Evolutionary conservation across 2,329 filamentous ascomycete species (phyloP).

Genomic region (Fusarium nurragi): DNA sequence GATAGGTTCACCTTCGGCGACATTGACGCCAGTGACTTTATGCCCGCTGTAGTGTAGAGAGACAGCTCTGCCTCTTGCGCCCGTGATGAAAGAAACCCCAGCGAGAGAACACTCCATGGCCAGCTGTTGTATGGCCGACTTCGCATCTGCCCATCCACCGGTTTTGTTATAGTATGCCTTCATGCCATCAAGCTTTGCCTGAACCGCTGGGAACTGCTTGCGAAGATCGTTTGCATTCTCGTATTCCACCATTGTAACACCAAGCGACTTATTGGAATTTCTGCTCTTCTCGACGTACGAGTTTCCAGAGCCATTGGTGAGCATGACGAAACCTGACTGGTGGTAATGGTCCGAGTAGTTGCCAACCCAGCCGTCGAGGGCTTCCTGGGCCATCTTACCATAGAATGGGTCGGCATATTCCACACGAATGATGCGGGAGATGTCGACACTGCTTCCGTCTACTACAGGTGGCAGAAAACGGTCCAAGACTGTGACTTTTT

Average conservation of each 20-base stretch:
- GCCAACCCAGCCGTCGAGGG: slow-evolving; percentile 41
- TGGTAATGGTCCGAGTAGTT: slow-evolving; percentile 46
- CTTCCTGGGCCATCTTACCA: slow-evolving; percentile 61
- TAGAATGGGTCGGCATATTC: slow-evolving; percentile 75
- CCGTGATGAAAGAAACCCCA: slow-evolving; percentile 48
- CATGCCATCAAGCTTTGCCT: slow-evolving; percentile 36
- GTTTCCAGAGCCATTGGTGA: slow-evolving; percentile 30
- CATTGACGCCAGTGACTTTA: slow-evolving; percentile 42
- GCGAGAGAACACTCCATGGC: slow-evolving; percentile 41
- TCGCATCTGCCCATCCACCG: slow-evolving; percentile 50
- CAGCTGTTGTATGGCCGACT: slow-evolving; percentile 41
- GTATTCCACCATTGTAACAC: slow-evolving; percentile 35
- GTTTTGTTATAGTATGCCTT: slow-evolving; percentile 43
- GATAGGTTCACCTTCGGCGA: slow-evolving; percentile 53
- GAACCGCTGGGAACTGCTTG: slow-evolving; percentile 30
- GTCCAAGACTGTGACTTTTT: slow-evolving; percentile 59
- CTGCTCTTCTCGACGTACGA: slow-evolving; percentile 38
- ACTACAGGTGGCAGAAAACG: slow-evolving; percentile 49
- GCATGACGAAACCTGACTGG: slow-evolving; percentile 48
- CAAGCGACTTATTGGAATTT: slow-evolving; percentile 25
- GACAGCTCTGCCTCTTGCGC: slow-evolving; percentile 42
- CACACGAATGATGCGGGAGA: slow-evolving; percentile 53
- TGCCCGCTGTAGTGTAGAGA: slow-evolving; percentile 31
- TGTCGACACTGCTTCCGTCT: slow-evolving; percentile 54
- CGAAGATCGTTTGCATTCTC: slow-evolving; percentile 39